Evolutionary conservation across 2,329 filamentous ascomycete genomes (phyloP).

Genomic region (Bipolaris cookei): DNA sequence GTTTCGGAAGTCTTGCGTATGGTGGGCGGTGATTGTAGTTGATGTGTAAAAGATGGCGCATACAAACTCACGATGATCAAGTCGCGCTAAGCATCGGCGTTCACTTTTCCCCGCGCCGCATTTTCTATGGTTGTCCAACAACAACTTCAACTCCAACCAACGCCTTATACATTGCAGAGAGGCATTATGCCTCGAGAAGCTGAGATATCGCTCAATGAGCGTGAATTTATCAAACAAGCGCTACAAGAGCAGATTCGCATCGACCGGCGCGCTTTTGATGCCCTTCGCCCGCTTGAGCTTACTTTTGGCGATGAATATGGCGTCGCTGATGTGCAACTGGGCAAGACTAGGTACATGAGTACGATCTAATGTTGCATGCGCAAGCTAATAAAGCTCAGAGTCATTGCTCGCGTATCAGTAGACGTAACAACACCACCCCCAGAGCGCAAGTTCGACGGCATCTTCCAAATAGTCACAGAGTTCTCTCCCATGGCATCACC

Average conservation of each 20-base stretch:
- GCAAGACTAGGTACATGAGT: slow-evolving; percentile 78
- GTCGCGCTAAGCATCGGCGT: slow-evolving; percentile 23
- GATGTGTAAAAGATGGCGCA: slow-evolving; percentile 16
- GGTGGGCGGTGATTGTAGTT: slow-evolving; percentile 9
- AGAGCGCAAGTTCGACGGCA: slow-evolving; percentile 92
- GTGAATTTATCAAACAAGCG: slow-evolving; percentile 81
- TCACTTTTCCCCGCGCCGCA: slow-evolving; percentile 34
- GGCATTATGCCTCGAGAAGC: slow-evolving; percentile 85
- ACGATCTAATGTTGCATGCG: background rate
- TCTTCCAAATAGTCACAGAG: slow-evolving; percentile 91
- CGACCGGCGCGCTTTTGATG: slow-evolving; percentile 81
- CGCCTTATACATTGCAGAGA: slow-evolving; percentile 8
- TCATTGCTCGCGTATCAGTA: slow-evolving; percentile 83
- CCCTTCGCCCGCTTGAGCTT: slow-evolving; percentile 78
- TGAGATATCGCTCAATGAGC: slow-evolving; percentile 88
- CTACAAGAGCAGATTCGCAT: slow-evolving; percentile 80
- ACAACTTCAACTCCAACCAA: slow-evolving; percentile 13
- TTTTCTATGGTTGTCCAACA: slow-evolving; percentile 26
- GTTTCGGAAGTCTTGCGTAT: slow-evolving; percentile 44
- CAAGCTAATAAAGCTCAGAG: slow-evolving; percentile 57
- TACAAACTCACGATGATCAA: slow-evolving; percentile 14
- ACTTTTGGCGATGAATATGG: slow-evolving; percentile 91
- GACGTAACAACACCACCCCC: slow-evolving; percentile 84
- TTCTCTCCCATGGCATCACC: slow-evolving; percentile 91
- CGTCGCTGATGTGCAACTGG: slow-evolving; percentile 82